Conservation (phyloP, 2,329 filamentous ascomycete species). For the Parafenestella ontariensis region DNA sequence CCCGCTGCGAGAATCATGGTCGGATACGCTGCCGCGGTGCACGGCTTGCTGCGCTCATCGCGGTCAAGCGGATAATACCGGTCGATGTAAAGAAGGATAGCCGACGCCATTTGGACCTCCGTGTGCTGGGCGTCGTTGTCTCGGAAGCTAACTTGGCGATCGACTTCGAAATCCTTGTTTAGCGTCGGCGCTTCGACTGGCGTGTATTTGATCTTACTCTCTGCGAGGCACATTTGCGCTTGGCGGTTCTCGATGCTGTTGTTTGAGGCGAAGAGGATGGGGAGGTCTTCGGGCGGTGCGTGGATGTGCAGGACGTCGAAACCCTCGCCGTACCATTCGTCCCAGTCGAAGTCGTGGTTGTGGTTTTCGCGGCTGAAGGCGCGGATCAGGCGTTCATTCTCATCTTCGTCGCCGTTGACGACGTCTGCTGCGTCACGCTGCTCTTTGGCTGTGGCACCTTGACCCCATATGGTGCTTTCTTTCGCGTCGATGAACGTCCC, state of each 20-base stretch:
- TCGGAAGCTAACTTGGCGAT: conserved; percentile 38
- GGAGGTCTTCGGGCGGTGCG: conserved; percentile 35
- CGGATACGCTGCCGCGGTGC: conserved; percentile 28
- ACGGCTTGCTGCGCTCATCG: conserved; percentile 22
- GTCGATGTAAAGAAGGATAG: conserved; percentile 46
- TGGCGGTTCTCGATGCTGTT: conserved; percentile 39
- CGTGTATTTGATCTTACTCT: conserved; percentile 29
- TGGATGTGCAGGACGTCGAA: conserved; percentile 79
- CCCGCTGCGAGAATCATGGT: conserved; percentile 18
- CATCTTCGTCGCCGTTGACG: conserved; percentile 71
- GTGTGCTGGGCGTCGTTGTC: conserved; percentile 46
- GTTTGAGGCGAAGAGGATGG: conserved; percentile 49
- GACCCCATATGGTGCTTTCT: conserved; percentile 82
- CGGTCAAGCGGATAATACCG: conserved; percentile 36
- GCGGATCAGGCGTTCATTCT: conserved; percentile 72
- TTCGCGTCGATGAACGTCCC: conserved; percentile 78
- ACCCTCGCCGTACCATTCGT: conserved; percentile 74
- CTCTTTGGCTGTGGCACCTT: conserved; percentile 78
- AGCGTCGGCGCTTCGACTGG: conserved; percentile 25
- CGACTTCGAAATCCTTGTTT: conserved; percentile 24
- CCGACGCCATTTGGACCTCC: conserved; percentile 30
- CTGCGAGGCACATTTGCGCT: conserved; percentile 42
- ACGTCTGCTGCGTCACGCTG: conserved; percentile 66
- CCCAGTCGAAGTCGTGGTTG: conserved; percentile 73
- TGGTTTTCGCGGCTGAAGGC: conserved; percentile 90